phyloP scores from a whole-genome alignment of 495 filamentous ascomycete species.

The Pseudomonodictys pantanalensis region DNA sequence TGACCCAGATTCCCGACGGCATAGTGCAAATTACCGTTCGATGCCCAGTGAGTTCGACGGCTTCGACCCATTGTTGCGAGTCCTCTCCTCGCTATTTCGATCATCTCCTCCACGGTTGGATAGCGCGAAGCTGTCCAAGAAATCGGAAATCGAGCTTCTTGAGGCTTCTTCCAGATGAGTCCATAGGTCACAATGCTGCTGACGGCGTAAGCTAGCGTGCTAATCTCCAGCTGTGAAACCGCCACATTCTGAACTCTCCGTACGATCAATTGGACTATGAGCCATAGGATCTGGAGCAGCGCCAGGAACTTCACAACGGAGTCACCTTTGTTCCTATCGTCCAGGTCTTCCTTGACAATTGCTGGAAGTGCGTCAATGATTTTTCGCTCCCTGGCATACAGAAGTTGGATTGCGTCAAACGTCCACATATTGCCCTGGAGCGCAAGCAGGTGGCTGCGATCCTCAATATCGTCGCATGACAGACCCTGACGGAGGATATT shows the following conservation, averaged over 20 bases:
- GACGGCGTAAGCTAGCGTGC: background rate
- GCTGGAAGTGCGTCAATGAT: background rate
- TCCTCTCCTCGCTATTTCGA: background rate
- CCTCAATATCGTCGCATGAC: background rate
- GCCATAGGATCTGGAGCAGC: background rate
- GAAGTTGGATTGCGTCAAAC: background rate
- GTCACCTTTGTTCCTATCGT: background rate
- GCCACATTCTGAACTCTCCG: background rate
- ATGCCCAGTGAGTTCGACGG: background rate
- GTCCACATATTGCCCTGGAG: background rate
- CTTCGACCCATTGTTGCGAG: background rate
- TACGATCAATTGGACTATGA: background rate
- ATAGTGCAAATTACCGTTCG: background rate
- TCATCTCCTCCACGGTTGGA: background rate
- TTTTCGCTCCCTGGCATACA: background rate
- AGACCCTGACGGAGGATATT: background rate
- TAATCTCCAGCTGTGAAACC: background rate
- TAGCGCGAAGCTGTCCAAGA: background rate
- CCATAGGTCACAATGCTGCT: background rate
- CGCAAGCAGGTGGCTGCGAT: background rate
- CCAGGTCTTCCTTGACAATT: background rate
- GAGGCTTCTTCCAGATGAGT: background rate
- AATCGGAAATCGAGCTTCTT: background rate
- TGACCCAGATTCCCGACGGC: background rate
- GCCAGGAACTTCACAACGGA: background rate